Evolutionary conservation across 192 early-diverging fungal genomes (phyloP), one percentile per base, ranked within the genome.

Genomic region (Coemansia sp.): DNA sequence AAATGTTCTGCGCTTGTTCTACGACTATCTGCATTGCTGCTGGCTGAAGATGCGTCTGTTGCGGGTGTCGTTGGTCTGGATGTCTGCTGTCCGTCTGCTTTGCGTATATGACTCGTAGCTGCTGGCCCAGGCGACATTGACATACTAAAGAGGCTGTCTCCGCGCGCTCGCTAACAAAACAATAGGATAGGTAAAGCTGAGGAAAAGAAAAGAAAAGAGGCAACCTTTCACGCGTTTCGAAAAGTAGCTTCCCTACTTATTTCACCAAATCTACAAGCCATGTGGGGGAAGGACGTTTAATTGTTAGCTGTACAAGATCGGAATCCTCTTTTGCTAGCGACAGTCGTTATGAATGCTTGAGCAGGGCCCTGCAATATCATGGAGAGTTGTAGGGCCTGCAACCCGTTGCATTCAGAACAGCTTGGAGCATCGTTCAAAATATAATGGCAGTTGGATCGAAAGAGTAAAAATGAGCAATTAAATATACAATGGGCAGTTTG

Each of bases 81-180:
- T 39, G 39, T 26, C 39, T 9, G n/a, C 16, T 23, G 52, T 1
- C 56, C 37, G 39, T 58, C 56, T 58, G 56, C 15, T 58, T n/a
- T 58, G 56, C 16, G 56, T 40, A 23, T 16, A 58, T 12, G 50
- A 6, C 13, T 58, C 38, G 56, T 58, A 15, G 8, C 16, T 38
- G 56, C 26, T 40, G 56, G 38, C 13, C 56, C 56, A 7, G 56
- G 56, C 26, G 56, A 58, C 56, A 58, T 58, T 58, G 56, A 58
- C 56, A 58, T 58, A 11, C 56, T 58, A 58, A 13, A 38, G 19
- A 5, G 19, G 19, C 19, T 23, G 6, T 12, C 50, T 11, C 19
- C 19, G n/a, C 21, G 9, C 50, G 5, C 50, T 53, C 50, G 50
- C 21, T 23, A 23, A 23, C 50, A 53, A 53, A 5, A 5, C 9